Conservation (phyloP, 805 yeast genomes). For the Lipomyces yamanashiensis region DNA sequence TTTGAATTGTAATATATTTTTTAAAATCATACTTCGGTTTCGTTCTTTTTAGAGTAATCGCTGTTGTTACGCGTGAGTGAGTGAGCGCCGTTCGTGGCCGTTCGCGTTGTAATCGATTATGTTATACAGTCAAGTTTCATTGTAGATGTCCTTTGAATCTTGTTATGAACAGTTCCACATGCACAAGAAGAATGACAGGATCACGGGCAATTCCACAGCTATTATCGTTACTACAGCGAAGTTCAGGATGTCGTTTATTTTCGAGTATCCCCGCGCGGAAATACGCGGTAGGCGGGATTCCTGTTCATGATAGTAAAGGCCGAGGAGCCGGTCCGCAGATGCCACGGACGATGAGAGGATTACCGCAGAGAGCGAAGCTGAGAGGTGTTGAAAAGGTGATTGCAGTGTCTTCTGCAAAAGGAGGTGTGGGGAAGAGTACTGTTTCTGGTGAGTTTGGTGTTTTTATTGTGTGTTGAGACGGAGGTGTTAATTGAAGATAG, state of each 20-base stretch:
- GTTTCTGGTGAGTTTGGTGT: conserved; percentile 50
- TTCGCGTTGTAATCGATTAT: no score
- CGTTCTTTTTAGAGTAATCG: background rate
- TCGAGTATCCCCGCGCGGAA: background rate
- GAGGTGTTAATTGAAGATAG: conserved; percentile 39
- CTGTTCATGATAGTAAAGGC: conserved; percentile 14
- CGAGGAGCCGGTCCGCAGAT: conserved; percentile 42
- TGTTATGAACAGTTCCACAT: no score
- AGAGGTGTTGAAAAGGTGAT: conserved; percentile 66
- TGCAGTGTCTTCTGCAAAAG: conserved; percentile 75
- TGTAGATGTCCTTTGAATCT: no score
- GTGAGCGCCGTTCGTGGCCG: no score
- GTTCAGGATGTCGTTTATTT: no score
- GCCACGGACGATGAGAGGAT: conserved; percentile 55
- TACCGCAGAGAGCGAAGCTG: conserved; percentile 60
- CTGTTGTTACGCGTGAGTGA: no score
- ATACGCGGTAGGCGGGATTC: conserved; percentile 12
- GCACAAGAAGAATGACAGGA: no score
- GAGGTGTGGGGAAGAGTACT: conserved; percentile 83
- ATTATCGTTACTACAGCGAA: background rate
- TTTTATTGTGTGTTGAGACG: background rate
- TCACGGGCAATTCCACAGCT: background rate
- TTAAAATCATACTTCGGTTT: background rate
- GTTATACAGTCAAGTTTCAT: no score
- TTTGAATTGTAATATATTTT: background rate